These are phyloP conservation scores for Myxozyma lipomycoides DNA, from an alignment of 805 yeast species.

Conservation along the genomic window DNA sequence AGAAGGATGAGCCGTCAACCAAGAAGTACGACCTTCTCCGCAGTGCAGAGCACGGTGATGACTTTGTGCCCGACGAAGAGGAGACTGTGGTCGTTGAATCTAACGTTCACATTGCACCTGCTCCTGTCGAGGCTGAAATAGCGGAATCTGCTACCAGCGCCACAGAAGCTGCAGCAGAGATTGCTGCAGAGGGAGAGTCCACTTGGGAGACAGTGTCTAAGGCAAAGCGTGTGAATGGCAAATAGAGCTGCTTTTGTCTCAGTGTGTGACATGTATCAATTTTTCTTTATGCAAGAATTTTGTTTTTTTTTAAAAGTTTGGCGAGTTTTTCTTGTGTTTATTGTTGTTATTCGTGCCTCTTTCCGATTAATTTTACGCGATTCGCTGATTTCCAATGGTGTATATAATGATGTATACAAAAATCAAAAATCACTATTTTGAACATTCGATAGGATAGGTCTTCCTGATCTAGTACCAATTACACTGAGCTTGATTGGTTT, in stretches of 20 bases:
- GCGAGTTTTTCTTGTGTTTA: no score
- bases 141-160: conserved; percentile 7
- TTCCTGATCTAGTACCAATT: no score
- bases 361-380: neutral
- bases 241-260: no score
- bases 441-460: no score
- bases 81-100: conserved; percentile 15
- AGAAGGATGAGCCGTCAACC: conserved; percentile 18
- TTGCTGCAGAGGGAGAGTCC: conserved; percentile 25
- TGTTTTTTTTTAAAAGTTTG: no score
- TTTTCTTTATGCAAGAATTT: no score
- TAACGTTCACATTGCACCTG: conserved; percentile 4
- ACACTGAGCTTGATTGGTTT: no score
- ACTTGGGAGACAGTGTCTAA: conserved; percentile 29
- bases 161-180: conserved; percentile 11
- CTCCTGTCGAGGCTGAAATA: conserved; percentile 11
- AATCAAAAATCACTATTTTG: no score
- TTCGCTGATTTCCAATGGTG: no score
- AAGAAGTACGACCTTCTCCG: conserved; percentile 24
- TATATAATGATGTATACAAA: no score
- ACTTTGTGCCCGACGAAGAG: conserved; percentile 23
- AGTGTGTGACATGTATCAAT: no score
- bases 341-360: neutral
- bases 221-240: conserved; percentile 11
- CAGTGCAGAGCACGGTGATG: conserved; percentile 18